phyloP scores from a whole-genome alignment of 169 alveolate species.

The Eimeria maxima region DNA sequence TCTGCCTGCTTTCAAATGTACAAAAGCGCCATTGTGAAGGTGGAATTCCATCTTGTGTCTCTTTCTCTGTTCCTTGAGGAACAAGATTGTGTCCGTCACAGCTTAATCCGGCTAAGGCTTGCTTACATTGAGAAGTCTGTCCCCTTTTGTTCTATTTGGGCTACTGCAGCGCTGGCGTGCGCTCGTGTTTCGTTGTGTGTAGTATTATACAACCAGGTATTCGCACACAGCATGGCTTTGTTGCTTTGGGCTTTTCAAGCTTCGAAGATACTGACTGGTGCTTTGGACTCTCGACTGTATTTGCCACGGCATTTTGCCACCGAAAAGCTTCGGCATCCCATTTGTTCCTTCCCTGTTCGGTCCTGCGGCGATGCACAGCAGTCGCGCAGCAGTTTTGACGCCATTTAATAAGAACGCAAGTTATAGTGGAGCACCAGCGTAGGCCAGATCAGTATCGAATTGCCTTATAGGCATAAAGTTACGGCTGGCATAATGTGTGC shows the following conservation, averaged over 20 bases:
- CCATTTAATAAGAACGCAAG: not conserved
- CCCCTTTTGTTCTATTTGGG: not conserved
- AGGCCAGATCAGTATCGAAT: not conserved
- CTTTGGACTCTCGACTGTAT: conserved; percentile 33
- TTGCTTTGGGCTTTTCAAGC: conserved; percentile 27
- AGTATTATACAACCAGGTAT: conserved; percentile 54
- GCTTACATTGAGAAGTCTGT: not conserved
- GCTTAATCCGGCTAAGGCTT: not conserved
- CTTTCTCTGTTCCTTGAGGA: conserved; percentile 31
- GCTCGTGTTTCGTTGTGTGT: conserved; percentile 39
- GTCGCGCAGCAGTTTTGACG: not conserved
- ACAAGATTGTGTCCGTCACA: conserved; percentile 21
- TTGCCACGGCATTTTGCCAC: conserved; percentile 29
- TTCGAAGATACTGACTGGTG: conserved; percentile 36
- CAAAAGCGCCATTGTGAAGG: not conserved
- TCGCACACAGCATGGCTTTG: conserved; percentile 44
- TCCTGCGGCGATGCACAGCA: not conserved
- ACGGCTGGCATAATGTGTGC: not conserved
- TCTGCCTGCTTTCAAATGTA: conserved; percentile 20
- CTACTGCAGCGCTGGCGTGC: conserved; percentile 32
- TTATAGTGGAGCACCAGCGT: not conserved
- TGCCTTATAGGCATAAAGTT: not conserved
- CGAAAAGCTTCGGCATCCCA: not conserved
- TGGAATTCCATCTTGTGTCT: conserved; percentile 58
- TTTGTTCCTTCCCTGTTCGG: not conserved